Base-by-base conservation (phyloP, 495 filamentous ascomycete genomes). In the Trichoderma parareesei region DNA sequence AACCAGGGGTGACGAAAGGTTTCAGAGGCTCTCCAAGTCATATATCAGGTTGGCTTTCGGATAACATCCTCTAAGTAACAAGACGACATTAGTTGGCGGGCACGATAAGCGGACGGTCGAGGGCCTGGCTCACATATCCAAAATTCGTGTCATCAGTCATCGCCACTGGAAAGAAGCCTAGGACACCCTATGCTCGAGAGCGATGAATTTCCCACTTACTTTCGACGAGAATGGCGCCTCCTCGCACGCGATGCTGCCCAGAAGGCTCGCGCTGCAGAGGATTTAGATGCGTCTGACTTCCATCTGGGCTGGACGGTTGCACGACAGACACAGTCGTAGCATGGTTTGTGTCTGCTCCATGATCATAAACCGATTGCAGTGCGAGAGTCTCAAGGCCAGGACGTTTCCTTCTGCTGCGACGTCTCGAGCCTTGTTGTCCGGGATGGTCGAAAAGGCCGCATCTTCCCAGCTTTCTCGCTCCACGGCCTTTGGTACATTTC, bases 401-500 rank as follows among this genome's bases (percentile, higher is more conserved):
- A 10, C 3, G 53, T 14, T 16, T 57, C 27, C 37, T 57, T 10
- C 33, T 33, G 27, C 53, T 57, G 14, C 27, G 37, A 57, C 35
- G 53, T 35, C 37, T 57, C 8, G 27, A 57, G 8, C 53, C 53
- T 37, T 20, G 37, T 14, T 57, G 53, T 13, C 53, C 53, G 1
- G 53, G 11, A 14, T 35, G 53, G 11, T 57, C 53, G 18, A 27
- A 57, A 3, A 10, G 53, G 53, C 27, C 27, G 8, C 37, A 57
- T 10, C 37, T 57, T 33, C 53, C 27, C 11, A 57, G 27, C 8
- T 57, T 57, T 20, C 53, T 57, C 8, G 53, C 20, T 8, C 53
- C 53, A 37, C 53, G 53, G 3, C 27, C 37, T 57, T 49, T 63
- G 3, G n/a, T 63, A 42, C 64, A 69, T 27, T 55, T 49, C 1